Base-by-base conservation (phyloP, 768 basidiomycete genomes). In the Kondoa malvinella region DNA sequence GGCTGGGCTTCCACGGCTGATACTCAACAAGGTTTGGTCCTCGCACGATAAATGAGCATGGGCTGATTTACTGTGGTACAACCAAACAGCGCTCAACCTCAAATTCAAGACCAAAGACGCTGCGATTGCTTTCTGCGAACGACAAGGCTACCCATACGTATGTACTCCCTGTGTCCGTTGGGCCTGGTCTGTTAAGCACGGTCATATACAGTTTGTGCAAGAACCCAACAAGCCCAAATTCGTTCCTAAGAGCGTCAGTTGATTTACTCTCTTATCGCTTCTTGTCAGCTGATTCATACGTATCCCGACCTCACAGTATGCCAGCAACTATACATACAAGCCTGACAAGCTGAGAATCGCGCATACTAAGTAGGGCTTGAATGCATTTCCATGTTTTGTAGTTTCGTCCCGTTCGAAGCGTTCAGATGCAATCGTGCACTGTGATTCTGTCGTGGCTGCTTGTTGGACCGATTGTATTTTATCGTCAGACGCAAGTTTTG, bases 51-150 rank as follows among this genome's bases (percentile, higher is more conserved):
- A 15, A 3, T 27, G 15, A 8, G 17, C 32, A 31, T n/a, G 12
- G 21, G 8, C 29, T 31, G 16, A 63, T 31, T 17, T 16, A 29
- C 27, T 32, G 14, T 27, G 3, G 61, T 73, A 71, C 68, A 67
- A 70, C 57, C 73, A 71, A 65, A 72, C 70, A 0, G 69, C 71
- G 1, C 66, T 32, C 33, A 8, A 67, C 57, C 60, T 73, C 68
- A 68, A 70, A 50, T 96, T 97, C 83, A 81, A 82, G 73, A 85
- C 84, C 66, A 88, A 87, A 78, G 89, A 90, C 75, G 89, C 90
- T 74, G 94, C 94, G 34, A 81, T 94, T 65, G 88, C 89, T 74
- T 97, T 96, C 76, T 88, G 91, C 27, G 92, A 95, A 81, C 95
- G 92, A 80, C 94, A 97, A 82, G 94, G 61, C 32, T 63, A 33